These are phyloP conservation scores for Naegleria gruberi DNA, from an alignment of 208 protist species.

Conservation along the genomic window DNA sequence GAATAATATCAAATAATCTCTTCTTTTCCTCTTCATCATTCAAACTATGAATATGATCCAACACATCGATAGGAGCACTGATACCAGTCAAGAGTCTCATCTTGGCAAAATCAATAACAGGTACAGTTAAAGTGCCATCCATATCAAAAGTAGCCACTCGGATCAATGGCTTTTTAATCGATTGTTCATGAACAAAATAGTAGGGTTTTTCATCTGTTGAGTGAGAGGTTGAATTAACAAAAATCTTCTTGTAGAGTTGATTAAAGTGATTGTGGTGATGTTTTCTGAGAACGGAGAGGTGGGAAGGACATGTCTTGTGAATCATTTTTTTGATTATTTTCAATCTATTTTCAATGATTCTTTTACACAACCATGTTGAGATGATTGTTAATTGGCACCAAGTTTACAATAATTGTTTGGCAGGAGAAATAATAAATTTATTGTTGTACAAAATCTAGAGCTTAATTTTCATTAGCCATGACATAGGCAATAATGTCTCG, in stretches of 20 bases:
- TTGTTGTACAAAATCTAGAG: too few relatives aligned
- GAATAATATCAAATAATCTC: not conserved
- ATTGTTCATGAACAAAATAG: not conserved
- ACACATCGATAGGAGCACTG: not conserved
- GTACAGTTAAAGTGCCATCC: not conserved
- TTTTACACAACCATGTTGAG: too few relatives aligned
- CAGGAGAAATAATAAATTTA: too few relatives aligned
- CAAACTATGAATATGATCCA: not conserved
- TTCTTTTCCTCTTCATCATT: not conserved
- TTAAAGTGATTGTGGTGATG: not conserved
- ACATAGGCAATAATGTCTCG: constrained; percentile 7
- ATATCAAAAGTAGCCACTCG: not conserved
- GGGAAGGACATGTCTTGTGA: too few relatives aligned
- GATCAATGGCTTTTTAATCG: not conserved
- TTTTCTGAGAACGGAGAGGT: not conserved
- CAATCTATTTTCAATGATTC: too few relatives aligned
- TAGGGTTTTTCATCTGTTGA: not conserved
- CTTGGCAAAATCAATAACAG: constrained; percentile 1
- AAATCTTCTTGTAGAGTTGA: not conserved
- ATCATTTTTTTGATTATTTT: not conserved
- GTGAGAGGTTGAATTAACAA: not conserved
- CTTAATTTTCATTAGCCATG: not conserved
- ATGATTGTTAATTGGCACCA: too few relatives aligned
- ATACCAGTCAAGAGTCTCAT: not conserved
- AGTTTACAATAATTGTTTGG: too few relatives aligned